Base-by-base conservation (phyloP, 2,329 filamentous ascomycete species). In the Pezicula carpinea region DNA sequence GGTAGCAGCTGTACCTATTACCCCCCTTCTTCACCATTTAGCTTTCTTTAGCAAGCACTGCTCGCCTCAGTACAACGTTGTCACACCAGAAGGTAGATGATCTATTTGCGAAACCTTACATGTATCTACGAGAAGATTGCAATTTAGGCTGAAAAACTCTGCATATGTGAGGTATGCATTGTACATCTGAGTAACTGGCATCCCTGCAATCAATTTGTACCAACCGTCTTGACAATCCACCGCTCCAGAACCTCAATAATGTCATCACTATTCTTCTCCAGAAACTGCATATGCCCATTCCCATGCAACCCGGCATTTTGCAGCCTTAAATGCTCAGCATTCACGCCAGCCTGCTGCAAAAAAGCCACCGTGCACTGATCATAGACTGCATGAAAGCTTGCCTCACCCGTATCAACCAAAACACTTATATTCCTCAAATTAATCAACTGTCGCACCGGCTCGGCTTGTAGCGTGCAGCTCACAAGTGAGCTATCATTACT, bases 241-340 rank as follows among this genome's bases (percentile, higher is more conserved):
- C 15, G 35, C 14, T 59, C 50, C 15, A 68, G 48, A 14, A 64
- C 53, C 11, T 29, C 53, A 2, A 59, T 62, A 39, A 74, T 69
- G 36, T 64, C 52, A 48, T 68, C 57, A 45, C 68, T 74, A 53
- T 76, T 76, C 61, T 65, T 68, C 62, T 75, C 72, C 62, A 75
- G 59, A 49, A 75, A 73, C 47, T 71, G 66, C 66, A 75, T 67
- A 58, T 75, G 72, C 0, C 68, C 70, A 48, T 75, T 75, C 6
- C 72, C 73, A 32, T 59, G 52, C 31, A 74, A 65, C 4, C 68
- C 69, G 6, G 57, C 55, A 23, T 69, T 60, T 5, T 48, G 62
- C 18, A 75, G 62, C 53, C 63, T 60, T 33, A 72, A 29, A 51
- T 67, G 63, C 43, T 68, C 54, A 23, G 62, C 50, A 19, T 56